phyloP scores from a whole-genome alignment of 257 asterid genomes.

The Asclepias syriaca region DNA sequence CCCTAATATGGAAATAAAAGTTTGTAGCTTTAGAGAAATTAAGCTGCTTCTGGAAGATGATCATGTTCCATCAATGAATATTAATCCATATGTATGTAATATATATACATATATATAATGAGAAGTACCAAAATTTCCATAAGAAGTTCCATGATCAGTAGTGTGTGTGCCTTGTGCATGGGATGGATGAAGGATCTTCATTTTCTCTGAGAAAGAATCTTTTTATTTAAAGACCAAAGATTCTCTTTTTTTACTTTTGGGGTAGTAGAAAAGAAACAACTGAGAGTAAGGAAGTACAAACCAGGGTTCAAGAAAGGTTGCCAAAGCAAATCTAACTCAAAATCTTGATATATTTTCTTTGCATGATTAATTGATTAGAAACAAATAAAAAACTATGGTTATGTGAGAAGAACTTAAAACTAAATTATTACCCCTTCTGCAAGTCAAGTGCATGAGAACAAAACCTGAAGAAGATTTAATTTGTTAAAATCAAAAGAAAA shows the following conservation, averaged over 20 bases:
- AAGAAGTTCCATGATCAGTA: not conserved
- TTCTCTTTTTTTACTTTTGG: not conserved
- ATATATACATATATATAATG: not conserved
- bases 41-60: not conserved
- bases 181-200: not conserved
- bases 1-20: slow-evolving; percentile 16
- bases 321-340: slow-evolving; percentile 7
- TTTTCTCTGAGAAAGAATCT: slow-evolving; percentile 4
- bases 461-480: not conserved
- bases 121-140: not conserved
- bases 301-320: slow-evolving; percentile 4
- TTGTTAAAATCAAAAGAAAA: not conserved
- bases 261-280: not conserved
- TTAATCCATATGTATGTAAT: not conserved
- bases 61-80: not conserved
- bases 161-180: not conserved
- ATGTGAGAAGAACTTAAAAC: not conserved
- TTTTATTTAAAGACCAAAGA: slow-evolving; percentile 2
- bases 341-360: not conserved
- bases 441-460: not conserved
- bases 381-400: not conserved
- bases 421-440: not conserved
- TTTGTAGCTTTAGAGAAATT: not conserved
- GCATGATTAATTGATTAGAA: not conserved
- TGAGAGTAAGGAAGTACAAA: not conserved